A percentile compares a stretch with the other conserved stretches of the same genome.
Evolutionary conservation across 1,139 yeast species (phyloP).

Genomic region (Magnusiomyces sp.): DNA sequence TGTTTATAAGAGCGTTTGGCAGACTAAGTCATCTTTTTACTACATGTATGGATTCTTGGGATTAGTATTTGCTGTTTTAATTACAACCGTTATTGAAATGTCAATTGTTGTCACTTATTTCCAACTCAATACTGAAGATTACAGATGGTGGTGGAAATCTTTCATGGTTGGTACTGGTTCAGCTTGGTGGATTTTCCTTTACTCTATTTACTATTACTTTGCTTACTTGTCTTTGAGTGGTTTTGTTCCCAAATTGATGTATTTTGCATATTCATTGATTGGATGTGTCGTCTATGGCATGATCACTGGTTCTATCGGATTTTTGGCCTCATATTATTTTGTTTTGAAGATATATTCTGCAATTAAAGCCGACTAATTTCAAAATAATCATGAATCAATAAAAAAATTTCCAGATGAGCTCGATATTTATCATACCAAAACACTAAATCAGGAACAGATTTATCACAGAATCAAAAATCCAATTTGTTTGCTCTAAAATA

Average conservation of each 20-base stretch:
- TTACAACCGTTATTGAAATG: slow-evolving; percentile 60
- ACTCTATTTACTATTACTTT: slow-evolving; percentile 60
- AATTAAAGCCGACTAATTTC: slow-evolving; percentile 46
- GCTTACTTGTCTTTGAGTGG: slow-evolving; percentile 35
- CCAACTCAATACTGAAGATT: slow-evolving; percentile 53
- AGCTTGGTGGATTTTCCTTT: slow-evolving; percentile 60
- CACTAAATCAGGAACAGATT: too few species aligned
- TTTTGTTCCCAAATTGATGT: slow-evolving; percentile 59
- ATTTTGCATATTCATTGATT: slow-evolving; percentile 63
- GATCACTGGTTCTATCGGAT: slow-evolving; percentile 70
- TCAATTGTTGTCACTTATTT: slow-evolving; percentile 66
- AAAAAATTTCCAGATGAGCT: background rate
- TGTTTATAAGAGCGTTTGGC: slow-evolving; percentile 71
- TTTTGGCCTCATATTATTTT: slow-evolving; percentile 54
- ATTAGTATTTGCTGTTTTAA: slow-evolving; percentile 49
- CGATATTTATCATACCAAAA: too few species aligned
- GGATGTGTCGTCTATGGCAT: slow-evolving; percentile 56
- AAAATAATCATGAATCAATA: background rate
- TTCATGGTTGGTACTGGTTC: slow-evolving; percentile 65
- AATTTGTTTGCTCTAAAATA: background rate
- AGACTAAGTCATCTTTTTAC: slow-evolving; percentile 69
- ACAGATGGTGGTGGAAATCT: slow-evolving; percentile 80
- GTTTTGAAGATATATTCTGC: slow-evolving; percentile 51
- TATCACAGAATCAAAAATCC: background rate
- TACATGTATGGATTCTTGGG: slow-evolving; percentile 74